Percentiles rank a stretch among this genome's conserved stretches.
These are phyloP conservation scores for Globisporangium nagaii DNA, from an alignment of 352 stramenopile genomes.

Conservation along the genomic window DNA sequence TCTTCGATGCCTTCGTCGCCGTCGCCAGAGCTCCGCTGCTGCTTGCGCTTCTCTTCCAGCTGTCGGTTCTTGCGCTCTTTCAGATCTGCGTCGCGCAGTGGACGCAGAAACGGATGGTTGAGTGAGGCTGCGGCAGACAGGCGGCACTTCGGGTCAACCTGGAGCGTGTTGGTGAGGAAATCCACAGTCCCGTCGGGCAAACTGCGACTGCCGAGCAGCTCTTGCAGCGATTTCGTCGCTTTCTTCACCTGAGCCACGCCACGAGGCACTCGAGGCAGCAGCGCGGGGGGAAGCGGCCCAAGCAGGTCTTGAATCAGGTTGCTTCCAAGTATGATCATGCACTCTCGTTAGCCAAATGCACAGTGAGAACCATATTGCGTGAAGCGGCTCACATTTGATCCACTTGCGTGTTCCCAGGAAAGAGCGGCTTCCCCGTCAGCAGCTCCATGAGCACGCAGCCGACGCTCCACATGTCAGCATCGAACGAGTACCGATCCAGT, in stretches of 20 bases:
- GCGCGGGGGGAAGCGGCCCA: conserved; percentile 36
- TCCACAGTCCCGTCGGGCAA: conserved; percentile 61
- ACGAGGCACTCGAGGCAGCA: conserved; percentile 47
- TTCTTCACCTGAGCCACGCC: conserved; percentile 32
- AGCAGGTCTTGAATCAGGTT: conserved; percentile 73
- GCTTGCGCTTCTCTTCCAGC: conserved; percentile 33
- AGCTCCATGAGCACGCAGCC: conserved; percentile 74
- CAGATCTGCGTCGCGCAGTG: conserved; percentile 46
- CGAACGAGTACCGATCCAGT: conserved; percentile 74
- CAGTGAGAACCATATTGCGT: neutral
- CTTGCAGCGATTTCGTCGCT: conserved; percentile 37
- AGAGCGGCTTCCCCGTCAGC: conserved; percentile 67
- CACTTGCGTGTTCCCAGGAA: conserved; percentile 71
- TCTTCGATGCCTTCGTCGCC: conserved; percentile 76
- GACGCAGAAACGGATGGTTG: conserved; percentile 47
- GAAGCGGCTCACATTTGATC: conserved; percentile 80
- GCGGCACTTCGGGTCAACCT: conserved; percentile 54
- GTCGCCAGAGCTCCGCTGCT: conserved; percentile 3
- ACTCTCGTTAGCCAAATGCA: neutral
- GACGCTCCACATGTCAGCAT: conserved; percentile 80
- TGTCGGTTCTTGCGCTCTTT: conserved; percentile 29
- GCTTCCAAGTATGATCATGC: too few species aligned
- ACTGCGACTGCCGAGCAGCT: conserved; percentile 29
- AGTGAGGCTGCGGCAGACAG: conserved; percentile 48
- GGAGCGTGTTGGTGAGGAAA: conserved; percentile 54